Evolutionary conservation across 2,329 filamentous ascomycete genomes (phyloP).

Genomic region (Fusarium goolgardi): DNA sequence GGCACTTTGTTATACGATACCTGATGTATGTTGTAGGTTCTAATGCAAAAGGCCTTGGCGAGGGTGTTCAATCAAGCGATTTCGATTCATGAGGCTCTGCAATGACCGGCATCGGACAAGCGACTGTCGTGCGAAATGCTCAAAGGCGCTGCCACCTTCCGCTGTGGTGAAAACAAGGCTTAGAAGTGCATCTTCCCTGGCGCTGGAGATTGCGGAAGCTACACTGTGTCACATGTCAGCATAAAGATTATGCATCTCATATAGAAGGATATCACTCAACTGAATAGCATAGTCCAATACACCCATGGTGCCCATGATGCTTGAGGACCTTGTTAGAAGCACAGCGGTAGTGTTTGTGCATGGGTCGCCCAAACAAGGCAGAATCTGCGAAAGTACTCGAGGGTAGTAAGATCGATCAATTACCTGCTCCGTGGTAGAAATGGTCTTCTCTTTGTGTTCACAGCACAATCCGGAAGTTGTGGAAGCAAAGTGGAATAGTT

Average conservation of each 20-base stretch:
- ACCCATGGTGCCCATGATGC: background rate
- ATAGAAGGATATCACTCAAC: slow-evolving; percentile 1
- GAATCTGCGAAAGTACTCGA: background rate
- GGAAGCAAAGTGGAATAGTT: background rate
- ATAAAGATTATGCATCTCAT: background rate
- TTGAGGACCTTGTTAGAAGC: background rate
- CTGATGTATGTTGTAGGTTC: background rate
- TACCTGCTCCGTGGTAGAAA: background rate
- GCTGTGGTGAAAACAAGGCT: background rate
- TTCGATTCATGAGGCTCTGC: slow-evolving; percentile 13
- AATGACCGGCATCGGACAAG: slow-evolving; percentile 3
- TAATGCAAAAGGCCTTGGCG: background rate
- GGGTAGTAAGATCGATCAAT: background rate
- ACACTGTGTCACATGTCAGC: background rate
- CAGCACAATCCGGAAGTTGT: background rate
- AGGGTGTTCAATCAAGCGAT: background rate
- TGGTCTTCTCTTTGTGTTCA: background rate
- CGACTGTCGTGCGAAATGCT: too few relatives aligned
- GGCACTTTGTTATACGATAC: background rate
- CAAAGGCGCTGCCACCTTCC: too few relatives aligned
- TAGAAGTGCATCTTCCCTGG: slow-evolving; percentile 1
- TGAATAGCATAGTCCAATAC: background rate
- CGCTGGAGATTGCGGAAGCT: background rate
- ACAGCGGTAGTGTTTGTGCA: slow-evolving; percentile 6
- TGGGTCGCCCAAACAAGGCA: slow-evolving; percentile 9